Evolutionary conservation across 495 filamentous ascomycete genomes (phyloP), one percentile per base, ranked within the genome.

Genomic region (Penicillium lividum): DNA sequence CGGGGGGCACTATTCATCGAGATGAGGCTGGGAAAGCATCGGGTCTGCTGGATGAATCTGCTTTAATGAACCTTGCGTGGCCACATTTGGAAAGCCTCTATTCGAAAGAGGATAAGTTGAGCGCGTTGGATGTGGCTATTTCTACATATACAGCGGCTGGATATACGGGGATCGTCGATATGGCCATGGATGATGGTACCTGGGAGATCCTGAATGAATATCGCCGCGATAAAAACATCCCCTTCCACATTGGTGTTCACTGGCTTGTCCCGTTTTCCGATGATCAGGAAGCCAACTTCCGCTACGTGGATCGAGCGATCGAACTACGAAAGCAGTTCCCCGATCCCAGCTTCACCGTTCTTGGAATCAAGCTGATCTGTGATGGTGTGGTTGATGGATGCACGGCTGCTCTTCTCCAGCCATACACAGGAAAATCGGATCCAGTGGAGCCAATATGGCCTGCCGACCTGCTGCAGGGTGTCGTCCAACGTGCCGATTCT

Each of bases 381-480:
- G 86, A 89, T 54, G 86, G 86, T 1, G 83, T 88, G 8, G 75
- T 89, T 45, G 86, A 89, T 57, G 84, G 81, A 0, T 89, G 85
- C 66, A 89, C 86, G 5, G 86, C 86, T 0, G 84, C 80, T 4
- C 68, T 89, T 31, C 69, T 74, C 5, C 78, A 87, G 65, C 85
- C 86, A 5, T 89, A 89, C 63, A 65, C 76, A 11, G 67, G 67
- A 13, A 78, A 81, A 54, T 57, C 61, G 7, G 60, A 63, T 51
- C 67, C 53, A 11, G 70, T 76, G 43, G 80, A 83, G 2, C 83
- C 84, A 3, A 77, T 86, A 47, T 87, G 84, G 84, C 79, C 78
- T 7, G 56, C 67, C 1, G 69, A 73, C 50, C 78, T 79, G 63
- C 71, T 88, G 2, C 68, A 69, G 16, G 79, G 81, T 3, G 82